Percentiles rank a stretch among this genome's conserved stretches.
Conservation (phyloP, 2,329 filamentous ascomycete genomes). For the Chrysoporthe austroafricana region DNA sequence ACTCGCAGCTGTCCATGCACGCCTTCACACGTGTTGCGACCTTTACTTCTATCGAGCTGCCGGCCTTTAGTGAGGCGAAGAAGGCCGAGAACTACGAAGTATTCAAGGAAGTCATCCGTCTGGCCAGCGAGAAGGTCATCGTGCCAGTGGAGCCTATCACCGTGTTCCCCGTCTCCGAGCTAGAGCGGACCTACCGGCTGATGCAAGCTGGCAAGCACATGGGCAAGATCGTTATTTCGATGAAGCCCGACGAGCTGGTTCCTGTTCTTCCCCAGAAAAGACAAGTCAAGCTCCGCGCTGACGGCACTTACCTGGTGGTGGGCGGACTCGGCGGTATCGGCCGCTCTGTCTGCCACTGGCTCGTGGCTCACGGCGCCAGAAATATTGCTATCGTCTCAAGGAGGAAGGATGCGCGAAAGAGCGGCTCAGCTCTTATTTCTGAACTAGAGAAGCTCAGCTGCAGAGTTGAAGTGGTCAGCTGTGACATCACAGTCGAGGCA, state of each 20-base stretch:
- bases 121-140: constrained; percentile 17
- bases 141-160: constrained; percentile 21
- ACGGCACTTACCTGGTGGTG: constrained; percentile 39
- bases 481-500: constrained; percentile 36
- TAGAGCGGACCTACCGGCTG: constrained; percentile 44
- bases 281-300: constrained; percentile 25
- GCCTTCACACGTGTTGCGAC: constrained; percentile 24
- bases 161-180: constrained; percentile 25
- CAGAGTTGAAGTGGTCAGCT: constrained; percentile 34
- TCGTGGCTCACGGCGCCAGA: constrained; percentile 38
- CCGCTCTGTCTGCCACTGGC: constrained; percentile 37
- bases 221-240: constrained; percentile 43
- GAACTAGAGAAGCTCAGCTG: constrained; percentile 34
- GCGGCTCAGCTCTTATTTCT: constrained; percentile 27
- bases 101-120: not conserved
- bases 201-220: constrained; percentile 35
- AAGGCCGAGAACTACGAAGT: not conserved
- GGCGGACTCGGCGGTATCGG: constrained; percentile 42
- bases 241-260: constrained; percentile 31
- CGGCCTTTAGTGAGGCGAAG: constrained; percentile 11
- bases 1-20: constrained; percentile 42
- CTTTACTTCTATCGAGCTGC: constrained; percentile 39
- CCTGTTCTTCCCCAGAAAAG: constrained; percentile 29
- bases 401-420: constrained; percentile 30
- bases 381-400: constrained; percentile 39